These are phyloP conservation scores for Ricinus communis DNA, from an alignment of 345 rosid species.

Conservation along the genomic window DNA sequence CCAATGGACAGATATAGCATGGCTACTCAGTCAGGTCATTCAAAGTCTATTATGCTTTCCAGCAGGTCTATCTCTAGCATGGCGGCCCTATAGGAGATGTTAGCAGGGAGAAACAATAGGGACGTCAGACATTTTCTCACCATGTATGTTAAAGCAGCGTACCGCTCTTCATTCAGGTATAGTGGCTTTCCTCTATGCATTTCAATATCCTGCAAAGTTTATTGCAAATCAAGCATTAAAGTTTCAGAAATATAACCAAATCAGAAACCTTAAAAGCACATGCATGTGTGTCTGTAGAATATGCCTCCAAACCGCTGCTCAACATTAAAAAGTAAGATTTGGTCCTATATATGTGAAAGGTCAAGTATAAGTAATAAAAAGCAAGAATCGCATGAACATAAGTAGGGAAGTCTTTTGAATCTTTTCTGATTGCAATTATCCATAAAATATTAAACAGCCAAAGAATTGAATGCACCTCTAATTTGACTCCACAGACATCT, in stretches of 20 bases:
- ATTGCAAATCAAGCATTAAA: background rate
- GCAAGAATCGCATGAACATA: no score
- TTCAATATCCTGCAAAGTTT: conserved; percentile 56
- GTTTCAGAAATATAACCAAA: no score
- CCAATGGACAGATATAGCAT: background rate
- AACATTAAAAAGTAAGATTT: no score
- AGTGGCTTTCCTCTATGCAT: conserved; percentile 83
- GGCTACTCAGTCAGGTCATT: no score
- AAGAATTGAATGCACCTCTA: background rate
- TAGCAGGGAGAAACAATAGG: background rate
- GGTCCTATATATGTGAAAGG: no score
- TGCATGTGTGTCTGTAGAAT: no score
- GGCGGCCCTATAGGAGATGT: background rate
- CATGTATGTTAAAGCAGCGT: conserved; percentile 79
- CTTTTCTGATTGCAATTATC: background rate
- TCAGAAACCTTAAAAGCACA: background rate
- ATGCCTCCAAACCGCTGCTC: no score
- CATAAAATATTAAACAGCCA: background rate
- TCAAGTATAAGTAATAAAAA: no score
- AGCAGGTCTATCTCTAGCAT: no score
- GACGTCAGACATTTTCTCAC: conserved; percentile 37
- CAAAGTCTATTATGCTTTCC: no score
- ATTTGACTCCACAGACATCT: background rate
- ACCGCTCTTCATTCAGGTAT: conserved; percentile 94
- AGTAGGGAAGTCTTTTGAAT: background rate